These are phyloP conservation scores for Aspergillus hiratsukae DNA, from an alignment of 2,329 filamentous ascomycete genomes.

Conservation along the genomic window DNA sequence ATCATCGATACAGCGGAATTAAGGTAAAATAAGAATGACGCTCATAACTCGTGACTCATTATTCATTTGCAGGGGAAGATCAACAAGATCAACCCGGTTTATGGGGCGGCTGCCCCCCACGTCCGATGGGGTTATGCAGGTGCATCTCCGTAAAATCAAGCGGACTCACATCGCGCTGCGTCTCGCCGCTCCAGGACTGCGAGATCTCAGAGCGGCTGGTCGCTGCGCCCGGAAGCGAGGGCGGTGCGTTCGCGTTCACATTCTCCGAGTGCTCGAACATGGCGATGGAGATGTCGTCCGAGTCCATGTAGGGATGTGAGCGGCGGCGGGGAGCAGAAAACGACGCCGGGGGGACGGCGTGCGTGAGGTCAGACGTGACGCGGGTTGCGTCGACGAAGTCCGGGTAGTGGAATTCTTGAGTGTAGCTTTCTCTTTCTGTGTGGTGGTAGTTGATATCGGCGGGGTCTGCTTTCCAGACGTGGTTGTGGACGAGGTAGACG, in stretches of 20 bases:
- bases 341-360: slow-evolving; percentile 22
- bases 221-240: slow-evolving; percentile 13
- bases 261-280: slow-evolving; percentile 32
- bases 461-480: slow-evolving; percentile 36
- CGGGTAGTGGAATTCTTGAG: slow-evolving; percentile 26
- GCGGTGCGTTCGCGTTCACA: background rate
- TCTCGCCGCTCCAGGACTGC: slow-evolving; percentile 29
- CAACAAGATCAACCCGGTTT: background rate
- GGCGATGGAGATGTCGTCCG: slow-evolving; percentile 35
- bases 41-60: slow-evolving; percentile 9
- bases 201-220: slow-evolving; percentile 22
- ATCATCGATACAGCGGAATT: too few species aligned
- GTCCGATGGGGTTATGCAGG: background rate
- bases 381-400: slow-evolving; percentile 45
- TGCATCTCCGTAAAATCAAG: slow-evolving; percentile 20
- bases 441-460: slow-evolving; percentile 11
- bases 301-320: slow-evolving; percentile 30
- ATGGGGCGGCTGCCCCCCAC: background rate
- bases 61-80: too few species aligned
- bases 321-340: slow-evolving; percentile 9
- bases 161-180: slow-evolving; percentile 16
- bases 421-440: background rate
- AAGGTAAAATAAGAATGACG: background rate
- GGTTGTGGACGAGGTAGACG: slow-evolving; percentile 38
- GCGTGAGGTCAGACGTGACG: slow-evolving; percentile 40